phyloP scores from a whole-genome alignment of 495 filamentous ascomycete genomes.

The Aspergillus taichungensis region DNA sequence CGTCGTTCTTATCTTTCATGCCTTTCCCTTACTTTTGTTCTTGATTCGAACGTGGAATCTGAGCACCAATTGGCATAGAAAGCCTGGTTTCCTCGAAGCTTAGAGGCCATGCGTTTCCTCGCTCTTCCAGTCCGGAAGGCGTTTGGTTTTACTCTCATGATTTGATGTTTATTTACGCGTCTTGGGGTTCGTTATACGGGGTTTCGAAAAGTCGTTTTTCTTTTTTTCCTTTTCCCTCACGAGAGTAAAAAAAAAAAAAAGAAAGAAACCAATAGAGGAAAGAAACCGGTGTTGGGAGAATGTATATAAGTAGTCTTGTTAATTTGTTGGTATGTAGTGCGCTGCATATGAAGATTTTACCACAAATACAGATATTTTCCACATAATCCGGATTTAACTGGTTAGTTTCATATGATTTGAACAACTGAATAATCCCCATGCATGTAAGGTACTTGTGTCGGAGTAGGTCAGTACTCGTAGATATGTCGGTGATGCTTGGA shows the following conservation, averaged over 20 bases:
- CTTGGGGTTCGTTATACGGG: conserved; percentile 19
- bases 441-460: neutral
- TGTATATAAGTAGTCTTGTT: conserved; percentile 32
- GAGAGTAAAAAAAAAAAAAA: conserved; percentile 11
- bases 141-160: conserved; percentile 11
- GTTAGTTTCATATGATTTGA: too few species aligned
- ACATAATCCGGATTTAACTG: too few species aligned
- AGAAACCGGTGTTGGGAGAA: conserved; percentile 25
- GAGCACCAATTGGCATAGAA: conserved; percentile 5
- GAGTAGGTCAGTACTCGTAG: neutral
- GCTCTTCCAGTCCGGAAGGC: conserved; percentile 8
- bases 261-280: conserved; percentile 1
- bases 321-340: neutral
- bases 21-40: conserved; percentile 4
- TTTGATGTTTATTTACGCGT: conserved; percentile 31
- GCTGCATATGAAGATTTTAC: too few species aligned
- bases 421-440: too few species aligned
- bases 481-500: neutral
- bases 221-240: conserved; percentile 2
- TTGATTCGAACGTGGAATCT: conserved; percentile 1
- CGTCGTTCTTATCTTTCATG: neutral
- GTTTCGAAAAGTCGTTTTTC: conserved; percentile 28
- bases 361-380: too few species aligned
- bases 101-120: conserved; percentile 14
- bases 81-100: conserved; percentile 11